Base-by-base conservation (phyloP, 1,284 basidiomycete species). In the Xerocomus subilludens region DNA sequence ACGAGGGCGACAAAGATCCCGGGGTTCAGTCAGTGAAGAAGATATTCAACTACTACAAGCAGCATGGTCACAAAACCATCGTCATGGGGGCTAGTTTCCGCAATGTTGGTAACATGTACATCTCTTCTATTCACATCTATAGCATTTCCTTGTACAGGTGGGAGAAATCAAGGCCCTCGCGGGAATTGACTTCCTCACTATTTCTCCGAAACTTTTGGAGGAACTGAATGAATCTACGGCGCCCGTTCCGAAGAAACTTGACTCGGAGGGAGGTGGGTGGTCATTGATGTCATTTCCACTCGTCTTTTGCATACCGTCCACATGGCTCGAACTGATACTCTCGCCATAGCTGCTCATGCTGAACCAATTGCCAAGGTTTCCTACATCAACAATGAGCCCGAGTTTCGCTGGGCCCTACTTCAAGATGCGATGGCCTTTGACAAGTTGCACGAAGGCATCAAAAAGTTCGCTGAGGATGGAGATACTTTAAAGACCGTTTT, bases 11-110 rank as follows among this genome's bases (percentile, higher is more conserved):
- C 73, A 91, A 92, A 68, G 98, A 99, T 89, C 98, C 98, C n/a
- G 98, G 98, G 90, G 98, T 99, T 79, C 86, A 92, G 85, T 98
- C 96, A 56, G 98, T 99, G 76, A 93, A 95, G 89, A 94, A 91
- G 87, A 99, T 99, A 89, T 99, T 94, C 92, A 95, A 96, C 90
- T 99, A 99, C 90, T 99, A 99, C 93, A 99, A 99, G 90, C 96
- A 98, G 86, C 91, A 99, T 88, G 91, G 91, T 78, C 99, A 99
- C 92, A 96, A 97, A 84, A 99, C 98, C 80, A 99, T 99, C 85
- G 97, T 99, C 85, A 99, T 99, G 98, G 98, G 98, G 85, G 98
- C 98, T 76, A 98, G 96, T 70, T 99, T 99, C 97, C 94, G 96
- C 84, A 98, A 98, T 89, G 93, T 95, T 20, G 20, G 42, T 42